phyloP scores from a whole-genome alignment of 352 stramenopile species.

The Phytophthora hibernalis region DNA sequence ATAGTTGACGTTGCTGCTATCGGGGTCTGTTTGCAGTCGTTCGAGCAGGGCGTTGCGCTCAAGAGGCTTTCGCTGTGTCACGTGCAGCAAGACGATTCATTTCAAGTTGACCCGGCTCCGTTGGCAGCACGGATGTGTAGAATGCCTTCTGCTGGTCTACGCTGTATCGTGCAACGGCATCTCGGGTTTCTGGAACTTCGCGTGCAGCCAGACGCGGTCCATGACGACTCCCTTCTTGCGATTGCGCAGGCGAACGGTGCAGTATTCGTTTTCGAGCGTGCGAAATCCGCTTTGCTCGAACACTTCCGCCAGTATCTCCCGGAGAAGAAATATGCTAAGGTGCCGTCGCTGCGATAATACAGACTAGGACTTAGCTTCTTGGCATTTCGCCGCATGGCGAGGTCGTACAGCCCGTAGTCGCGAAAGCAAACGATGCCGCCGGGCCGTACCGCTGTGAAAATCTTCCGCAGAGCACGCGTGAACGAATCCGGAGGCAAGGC shows the following conservation, averaged over 20 bases:
- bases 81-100: neutral
- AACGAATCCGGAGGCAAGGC: slow-evolving; percentile 72
- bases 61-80: too few species aligned
- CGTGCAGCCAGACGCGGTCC: slow-evolving; percentile 85
- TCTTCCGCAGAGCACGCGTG: slow-evolving; percentile 55
- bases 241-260: slow-evolving; percentile 77
- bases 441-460: slow-evolving; percentile 56
- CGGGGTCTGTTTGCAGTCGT: too few species aligned
- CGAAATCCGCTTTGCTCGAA: slow-evolving; percentile 58
- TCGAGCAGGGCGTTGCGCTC: too few species aligned
- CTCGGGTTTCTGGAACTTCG: slow-evolving; percentile 65
- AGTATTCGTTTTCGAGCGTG: slow-evolving; percentile 75
- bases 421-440: slow-evolving; percentile 86
- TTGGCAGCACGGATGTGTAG: neutral
- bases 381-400: slow-evolving; percentile 85
- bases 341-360: slow-evolving; percentile 82
- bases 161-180: neutral
- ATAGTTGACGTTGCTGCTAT: too few species aligned
- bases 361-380: slow-evolving; percentile 66
- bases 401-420: slow-evolving; percentile 89
- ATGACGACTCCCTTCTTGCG: slow-evolving; percentile 74
- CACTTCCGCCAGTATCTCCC: slow-evolving; percentile 52
- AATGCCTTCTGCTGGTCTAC: neutral
- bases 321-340: slow-evolving; percentile 85
- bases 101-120: neutral